Conservation (phyloP, 176 grass and related monocot genomes). For the Olyra latifolia region DNA sequence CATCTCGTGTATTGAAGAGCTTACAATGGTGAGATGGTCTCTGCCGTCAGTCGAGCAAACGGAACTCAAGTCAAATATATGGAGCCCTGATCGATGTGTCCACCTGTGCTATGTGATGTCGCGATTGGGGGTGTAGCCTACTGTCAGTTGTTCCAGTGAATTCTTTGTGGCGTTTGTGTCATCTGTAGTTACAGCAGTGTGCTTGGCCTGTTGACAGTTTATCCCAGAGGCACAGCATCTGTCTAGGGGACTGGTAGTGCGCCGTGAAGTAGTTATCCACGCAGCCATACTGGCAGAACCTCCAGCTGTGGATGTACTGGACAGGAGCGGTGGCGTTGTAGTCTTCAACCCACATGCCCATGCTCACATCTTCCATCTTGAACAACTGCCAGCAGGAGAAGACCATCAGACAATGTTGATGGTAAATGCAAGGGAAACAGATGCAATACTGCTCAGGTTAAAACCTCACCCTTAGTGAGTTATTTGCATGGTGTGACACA, state of each 20-base stretch:
- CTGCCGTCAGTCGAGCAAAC: not conserved
- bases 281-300: slow-evolving; percentile 86
- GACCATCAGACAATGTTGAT: not conserved
- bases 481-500: slow-evolving; percentile 51
- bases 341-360: slow-evolving; percentile 97
- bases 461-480: slow-evolving; percentile 57
- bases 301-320: slow-evolving; percentile 86
- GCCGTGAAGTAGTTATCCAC: slow-evolving; percentile 74
- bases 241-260: slow-evolving; percentile 92
- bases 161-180: not conserved
- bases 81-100: not conserved
- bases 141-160: not conserved
- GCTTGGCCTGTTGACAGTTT: slow-evolving; percentile 54
- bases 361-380: slow-evolving; percentile 99
- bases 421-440: not conserved
- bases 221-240: slow-evolving; percentile 84
- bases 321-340: slow-evolving; percentile 56
- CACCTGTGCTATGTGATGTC: not conserved
- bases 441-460: not conserved
- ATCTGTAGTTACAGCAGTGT: slow-evolving; percentile 80
- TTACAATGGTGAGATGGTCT: not conserved
- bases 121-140: not conserved
- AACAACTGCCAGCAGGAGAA: slow-evolving; percentile 55
- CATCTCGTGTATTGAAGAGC: not conserved
- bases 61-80: not conserved